Evolutionary conservation across 164 flowering plant species (phyloP).

Genomic region (Echeveria elegans): DNA sequence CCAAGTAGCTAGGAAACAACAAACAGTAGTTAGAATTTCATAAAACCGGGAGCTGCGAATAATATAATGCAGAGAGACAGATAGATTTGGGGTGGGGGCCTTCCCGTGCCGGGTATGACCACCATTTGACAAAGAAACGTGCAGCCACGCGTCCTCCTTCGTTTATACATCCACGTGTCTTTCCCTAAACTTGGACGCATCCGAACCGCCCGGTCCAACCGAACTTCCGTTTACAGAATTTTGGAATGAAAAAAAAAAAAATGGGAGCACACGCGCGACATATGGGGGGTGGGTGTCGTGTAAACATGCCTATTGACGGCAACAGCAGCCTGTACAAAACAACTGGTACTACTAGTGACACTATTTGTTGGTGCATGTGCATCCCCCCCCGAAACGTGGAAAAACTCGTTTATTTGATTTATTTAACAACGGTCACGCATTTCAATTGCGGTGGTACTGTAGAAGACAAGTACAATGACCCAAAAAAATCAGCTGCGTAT

Average conservation of each 20-base stretch:
- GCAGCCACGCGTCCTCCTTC: slow-evolving; percentile 56
- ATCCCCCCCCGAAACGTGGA: no score
- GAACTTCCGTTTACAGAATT: no score
- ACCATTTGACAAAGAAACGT: slow-evolving; percentile 37
- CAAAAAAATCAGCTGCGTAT: no score
- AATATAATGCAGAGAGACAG: background rate
- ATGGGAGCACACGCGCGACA: slow-evolving; percentile 8
- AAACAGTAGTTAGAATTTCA: slow-evolving; percentile 1
- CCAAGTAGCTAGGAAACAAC: background rate
- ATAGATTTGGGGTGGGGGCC: no score
- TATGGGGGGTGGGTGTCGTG: slow-evolving; percentile 4
- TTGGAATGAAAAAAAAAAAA: no score
- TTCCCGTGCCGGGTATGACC: slow-evolving; percentile 41
- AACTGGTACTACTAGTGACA: no score
- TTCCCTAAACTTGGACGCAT: no score
- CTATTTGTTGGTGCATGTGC: background rate
- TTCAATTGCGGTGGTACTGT: no score
- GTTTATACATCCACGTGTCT: slow-evolving; percentile 15
- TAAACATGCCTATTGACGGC: background rate
- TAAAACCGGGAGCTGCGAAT: slow-evolving; percentile 11
- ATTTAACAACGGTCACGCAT: no score
- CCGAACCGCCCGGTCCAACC: background rate
- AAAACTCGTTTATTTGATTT: no score
- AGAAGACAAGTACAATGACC: no score
- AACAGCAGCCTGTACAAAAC: no score